Percentiles rank a stretch among this genome's conserved stretches.
Conservation (phyloP, 768 basidiomycete genomes). For the Macrolepiota fuliginosa region DNA sequence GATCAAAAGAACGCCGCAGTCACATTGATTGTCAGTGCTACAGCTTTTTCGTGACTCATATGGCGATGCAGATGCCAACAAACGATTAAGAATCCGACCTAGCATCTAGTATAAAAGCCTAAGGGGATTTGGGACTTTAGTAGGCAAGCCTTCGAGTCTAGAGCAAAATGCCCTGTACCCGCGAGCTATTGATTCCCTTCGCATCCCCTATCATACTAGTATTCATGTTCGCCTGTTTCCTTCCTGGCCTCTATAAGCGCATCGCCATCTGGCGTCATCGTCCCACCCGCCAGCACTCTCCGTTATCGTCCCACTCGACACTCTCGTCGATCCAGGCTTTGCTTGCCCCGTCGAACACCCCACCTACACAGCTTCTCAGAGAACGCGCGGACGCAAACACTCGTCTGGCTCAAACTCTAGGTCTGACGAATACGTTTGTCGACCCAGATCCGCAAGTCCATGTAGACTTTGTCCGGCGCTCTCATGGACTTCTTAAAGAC, state of each 20-base stretch:
- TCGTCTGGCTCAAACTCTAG: conserved; percentile 31
- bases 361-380: conserved; percentile 19
- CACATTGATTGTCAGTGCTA: no score
- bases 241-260: not conserved
- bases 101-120: not conserved
- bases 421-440: conserved; percentile 52
- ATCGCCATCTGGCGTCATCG: not conserved
- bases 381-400: conserved; percentile 35
- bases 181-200: not conserved
- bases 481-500: conserved; percentile 26
- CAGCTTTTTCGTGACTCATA: not conserved
- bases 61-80: not conserved
- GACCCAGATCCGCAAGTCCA: conserved; percentile 34
- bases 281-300: not conserved
- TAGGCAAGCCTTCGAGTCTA: conserved; percentile 4
- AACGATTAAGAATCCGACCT: not conserved
- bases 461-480: conserved; percentile 27
- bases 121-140: not conserved
- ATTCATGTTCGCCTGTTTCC: not conserved
- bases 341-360: conserved; percentile 14
- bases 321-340: conserved; percentile 10
- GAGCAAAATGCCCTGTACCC: conserved; percentile 9
- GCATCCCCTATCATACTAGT: not conserved
- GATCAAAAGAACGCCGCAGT: no score
- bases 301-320: not conserved